Base-by-base conservation (phyloP, 495 filamentous ascomycete genomes). In the Trichocladium uniseriatum region DNA sequence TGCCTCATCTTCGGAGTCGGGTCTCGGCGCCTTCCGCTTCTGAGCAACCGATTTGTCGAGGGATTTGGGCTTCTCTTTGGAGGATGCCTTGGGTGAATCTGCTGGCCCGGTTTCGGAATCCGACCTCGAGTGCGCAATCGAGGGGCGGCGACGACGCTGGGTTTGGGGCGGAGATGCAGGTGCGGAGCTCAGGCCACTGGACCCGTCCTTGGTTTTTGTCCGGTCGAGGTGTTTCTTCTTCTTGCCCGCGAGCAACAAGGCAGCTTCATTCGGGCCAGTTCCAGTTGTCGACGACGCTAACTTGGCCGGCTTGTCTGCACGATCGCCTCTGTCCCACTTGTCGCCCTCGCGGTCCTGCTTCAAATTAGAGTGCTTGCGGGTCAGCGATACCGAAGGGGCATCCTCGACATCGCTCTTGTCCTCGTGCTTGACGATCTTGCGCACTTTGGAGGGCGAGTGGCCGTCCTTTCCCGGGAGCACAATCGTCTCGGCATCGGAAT, bases 401-500 rank as follows among this genome's bases (percentile, higher is more conserved):
- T 69, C 75, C 37, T 72, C 74, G 41, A 68, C 67, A 49, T 77
- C 74, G 51, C 75, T 77, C 52, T 74, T 75, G 31, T 32, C 31
- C 60, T 85, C 82, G 63, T 85, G 79, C 55, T 84, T 81, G 59
- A 87, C 81, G 43, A 73, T 63, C 64, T 86, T 87, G 27, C 78
- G 75, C 51, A 76, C 74, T 62, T 85, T 86, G 47, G 82, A 79
- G 1, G 80, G 79, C 19, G 81, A 82, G 56, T 80, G 62, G 36
- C 81, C 81, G 57, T 87, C 79, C 49, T 85, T 85, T 34, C 82
- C 83, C 18, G 82, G 79, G 19, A 87, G 71, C 38, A 88, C 83
- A 51, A 88, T 85, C 6, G 86, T 90, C 67, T 89, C 84, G 48
- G 86, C 84, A 63, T 90, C 86, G 11, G 84, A 89, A 60, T 88